Evolutionary conservation across 169 alveolate genomes (phyloP).

Genomic region (Blepharisma undulans): DNA sequence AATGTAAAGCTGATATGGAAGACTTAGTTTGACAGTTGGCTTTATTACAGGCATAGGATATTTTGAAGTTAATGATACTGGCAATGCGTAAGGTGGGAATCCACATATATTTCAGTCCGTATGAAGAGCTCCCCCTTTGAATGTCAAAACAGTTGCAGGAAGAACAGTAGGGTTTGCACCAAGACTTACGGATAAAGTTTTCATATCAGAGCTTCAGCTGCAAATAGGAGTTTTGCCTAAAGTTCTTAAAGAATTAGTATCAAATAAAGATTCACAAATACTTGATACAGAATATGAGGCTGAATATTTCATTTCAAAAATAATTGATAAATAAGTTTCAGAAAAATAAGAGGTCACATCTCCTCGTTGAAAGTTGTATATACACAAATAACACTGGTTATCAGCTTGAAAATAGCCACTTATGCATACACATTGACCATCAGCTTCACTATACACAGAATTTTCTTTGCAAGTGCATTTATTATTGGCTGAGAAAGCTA

Average conservation of each 20-base stretch:
- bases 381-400: not conserved
- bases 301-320: not conserved
- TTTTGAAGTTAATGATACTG: not conserved
- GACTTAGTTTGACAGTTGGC: not conserved
- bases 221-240: conserved; percentile 8
- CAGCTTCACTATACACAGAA: not conserved
- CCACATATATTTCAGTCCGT: conserved; percentile 20
- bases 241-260: not conserved
- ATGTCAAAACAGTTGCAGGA: not conserved
- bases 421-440: not conserved
- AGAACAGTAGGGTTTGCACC: not conserved
- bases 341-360: conserved; percentile 7
- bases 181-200: not conserved
- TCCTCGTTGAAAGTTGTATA: not conserved
- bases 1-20: not conserved
- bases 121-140: not conserved
- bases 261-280: not conserved
- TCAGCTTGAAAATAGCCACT: not conserved
- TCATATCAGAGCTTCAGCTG: not conserved
- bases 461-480: not conserved
- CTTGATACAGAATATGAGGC: not conserved
- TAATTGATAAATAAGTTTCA: not conserved
- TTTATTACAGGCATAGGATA: not conserved
- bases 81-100: not conserved
- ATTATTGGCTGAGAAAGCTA: not conserved